These are phyloP conservation scores for Neotropicomus parvogracilis DNA, from an alignment of 1,284 basidiomycete genomes.

Conservation along the genomic window DNA sequence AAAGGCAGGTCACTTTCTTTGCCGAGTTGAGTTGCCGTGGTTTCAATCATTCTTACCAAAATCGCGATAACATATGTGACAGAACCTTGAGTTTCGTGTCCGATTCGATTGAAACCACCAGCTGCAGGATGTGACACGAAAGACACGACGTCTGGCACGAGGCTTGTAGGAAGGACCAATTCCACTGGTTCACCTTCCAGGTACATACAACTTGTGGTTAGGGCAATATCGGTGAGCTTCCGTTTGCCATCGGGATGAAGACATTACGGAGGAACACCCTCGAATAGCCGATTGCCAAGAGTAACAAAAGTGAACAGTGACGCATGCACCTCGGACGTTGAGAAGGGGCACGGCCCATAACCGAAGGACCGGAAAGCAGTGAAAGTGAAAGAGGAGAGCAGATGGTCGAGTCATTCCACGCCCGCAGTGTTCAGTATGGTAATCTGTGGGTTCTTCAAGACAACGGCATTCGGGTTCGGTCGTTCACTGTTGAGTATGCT, in stretches of 20 bases:
- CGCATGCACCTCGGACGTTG: constrained; percentile 10
- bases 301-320: too few species aligned
- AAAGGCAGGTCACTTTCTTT: too few species aligned
- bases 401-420: constrained; percentile 5
- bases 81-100: too few species aligned
- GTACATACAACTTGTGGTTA: constrained; percentile 13
- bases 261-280: constrained; percentile 10
- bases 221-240: neutral
- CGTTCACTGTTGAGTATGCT: too few species aligned
- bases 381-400: neutral
- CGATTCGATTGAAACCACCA: too few species aligned
- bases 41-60: too few species aligned
- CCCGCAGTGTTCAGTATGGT: constrained; percentile 2
- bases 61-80: too few species aligned
- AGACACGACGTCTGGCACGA: neutral
- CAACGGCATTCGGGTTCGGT: too few species aligned
- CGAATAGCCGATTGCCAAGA: constrained; percentile 4
- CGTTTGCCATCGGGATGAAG: neutral
- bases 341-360: constrained; percentile 9
- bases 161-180: constrained; percentile 8
- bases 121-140: too few species aligned
- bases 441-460: neutral
- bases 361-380: neutral
- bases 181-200: constrained; percentile 9
- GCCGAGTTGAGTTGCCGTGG: too few species aligned